Conservation (phyloP, 2,329 filamentous ascomycete genomes). For the Cephalotrichum gorgonifer region DNA sequence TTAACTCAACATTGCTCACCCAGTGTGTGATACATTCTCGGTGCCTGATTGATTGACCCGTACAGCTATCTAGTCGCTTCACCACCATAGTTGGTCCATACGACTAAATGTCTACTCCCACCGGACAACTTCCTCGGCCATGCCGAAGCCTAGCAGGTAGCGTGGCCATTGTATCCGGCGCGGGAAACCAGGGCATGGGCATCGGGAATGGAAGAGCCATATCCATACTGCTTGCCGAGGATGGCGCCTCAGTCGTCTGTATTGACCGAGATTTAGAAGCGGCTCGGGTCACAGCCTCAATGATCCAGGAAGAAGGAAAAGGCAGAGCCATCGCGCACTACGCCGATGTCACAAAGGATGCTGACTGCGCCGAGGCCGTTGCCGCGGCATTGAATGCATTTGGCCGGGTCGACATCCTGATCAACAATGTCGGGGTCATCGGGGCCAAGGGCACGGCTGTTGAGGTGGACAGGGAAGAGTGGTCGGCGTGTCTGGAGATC, state of each 20-base stretch:
- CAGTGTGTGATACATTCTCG: no score
- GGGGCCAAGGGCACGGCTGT: conserved; percentile 49
- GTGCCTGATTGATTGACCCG: no score
- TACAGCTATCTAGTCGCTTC: no score
- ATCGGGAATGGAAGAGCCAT: conserved; percentile 51
- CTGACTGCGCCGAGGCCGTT: conserved; percentile 36
- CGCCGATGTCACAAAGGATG: conserved; percentile 43
- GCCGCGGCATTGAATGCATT: conserved; percentile 32
- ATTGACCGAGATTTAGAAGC: conserved; percentile 38
- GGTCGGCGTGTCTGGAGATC: conserved; percentile 44
- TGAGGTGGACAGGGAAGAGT: conserved; percentile 48
- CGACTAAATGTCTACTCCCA: neutral
- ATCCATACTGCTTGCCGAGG: conserved; percentile 47
- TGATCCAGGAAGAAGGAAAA: conserved; percentile 29
- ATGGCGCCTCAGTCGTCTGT: conserved; percentile 48
- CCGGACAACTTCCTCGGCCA: conserved; percentile 8
- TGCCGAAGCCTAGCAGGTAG: conserved; percentile 18
- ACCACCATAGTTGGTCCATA: no score
- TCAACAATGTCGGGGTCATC: conserved; percentile 55
- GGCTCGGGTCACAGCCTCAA: conserved; percentile 41
- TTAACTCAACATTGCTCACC: no score
- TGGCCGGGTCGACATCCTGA: conserved; percentile 49
- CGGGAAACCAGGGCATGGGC: conserved; percentile 43
- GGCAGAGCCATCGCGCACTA: conserved; percentile 29
- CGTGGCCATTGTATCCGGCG: conserved; percentile 48